Percentiles rank a stretch among this genome's conserved stretches.
These are phyloP conservation scores for Colletotrichum sojae DNA, from an alignment of 2,329 filamentous ascomycete genomes.

Conservation along the genomic window DNA sequence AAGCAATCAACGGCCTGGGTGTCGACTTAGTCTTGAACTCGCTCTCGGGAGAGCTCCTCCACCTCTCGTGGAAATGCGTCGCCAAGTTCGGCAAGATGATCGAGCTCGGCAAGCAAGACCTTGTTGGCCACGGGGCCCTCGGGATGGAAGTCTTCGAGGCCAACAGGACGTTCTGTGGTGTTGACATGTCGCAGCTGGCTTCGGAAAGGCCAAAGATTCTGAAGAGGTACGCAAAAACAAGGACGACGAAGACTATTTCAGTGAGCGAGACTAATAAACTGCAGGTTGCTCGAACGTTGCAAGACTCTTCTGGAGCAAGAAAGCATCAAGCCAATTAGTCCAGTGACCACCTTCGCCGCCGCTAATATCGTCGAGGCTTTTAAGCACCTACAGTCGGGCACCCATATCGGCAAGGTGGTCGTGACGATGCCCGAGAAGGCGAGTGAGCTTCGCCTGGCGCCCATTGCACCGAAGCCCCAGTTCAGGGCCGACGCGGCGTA, in stretches of 20 bases:
- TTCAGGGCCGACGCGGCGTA: constrained; percentile 47
- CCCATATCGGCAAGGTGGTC: constrained; percentile 62
- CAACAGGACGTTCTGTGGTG: constrained; percentile 51
- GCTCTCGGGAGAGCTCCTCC: constrained; percentile 57
- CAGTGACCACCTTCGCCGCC: constrained; percentile 40
- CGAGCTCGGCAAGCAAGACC: constrained; percentile 61
- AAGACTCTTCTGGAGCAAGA: constrained; percentile 39
- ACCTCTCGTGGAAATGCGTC: constrained; percentile 60
- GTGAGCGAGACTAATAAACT: background rate
- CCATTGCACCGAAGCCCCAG: background rate
- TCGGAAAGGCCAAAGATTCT: constrained; percentile 5
- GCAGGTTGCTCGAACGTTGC: constrained; percentile 4
- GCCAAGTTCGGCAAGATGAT: constrained; percentile 60
- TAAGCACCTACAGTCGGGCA: constrained; percentile 58
- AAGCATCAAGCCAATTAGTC: constrained; percentile 5
- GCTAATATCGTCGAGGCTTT: constrained; percentile 56
- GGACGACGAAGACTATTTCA: constrained; percentile 14
- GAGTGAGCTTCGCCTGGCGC: background rate
- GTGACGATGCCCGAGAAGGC: constrained; percentile 43
- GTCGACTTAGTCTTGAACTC: constrained; percentile 59
- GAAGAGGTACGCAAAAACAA: background rate
- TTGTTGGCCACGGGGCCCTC: constrained; percentile 56
- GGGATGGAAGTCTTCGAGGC: constrained; percentile 60
- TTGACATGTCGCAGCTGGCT: constrained; percentile 48
- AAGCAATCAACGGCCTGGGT: constrained; percentile 47